A percentile compares a stretch with the other conserved stretches of the same genome.
Evolutionary conservation across 208 protist genomes (phyloP).

Genomic region (Blechomonas ayalai): DNA sequence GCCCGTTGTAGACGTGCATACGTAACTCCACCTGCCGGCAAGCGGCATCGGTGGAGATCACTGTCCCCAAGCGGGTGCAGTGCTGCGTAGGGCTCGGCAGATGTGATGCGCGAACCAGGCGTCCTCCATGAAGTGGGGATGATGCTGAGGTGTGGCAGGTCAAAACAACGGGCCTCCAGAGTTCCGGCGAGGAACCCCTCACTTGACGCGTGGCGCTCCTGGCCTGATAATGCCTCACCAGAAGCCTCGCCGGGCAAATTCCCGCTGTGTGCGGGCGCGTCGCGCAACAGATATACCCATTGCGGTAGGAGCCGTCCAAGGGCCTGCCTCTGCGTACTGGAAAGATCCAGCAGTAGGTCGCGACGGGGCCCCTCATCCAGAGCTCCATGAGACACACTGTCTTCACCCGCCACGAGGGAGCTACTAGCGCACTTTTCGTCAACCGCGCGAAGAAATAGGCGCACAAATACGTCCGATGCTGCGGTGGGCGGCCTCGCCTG

Average conservation of each 20-base stretch:
- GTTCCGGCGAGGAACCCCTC: slow-evolving; percentile 9
- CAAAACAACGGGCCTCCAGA: slow-evolving; percentile 11
- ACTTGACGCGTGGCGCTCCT: not conserved
- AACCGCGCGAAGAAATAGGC: slow-evolving; percentile 3
- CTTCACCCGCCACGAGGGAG: not conserved
- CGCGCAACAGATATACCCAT: slow-evolving; percentile 12
- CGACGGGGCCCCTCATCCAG: not conserved
- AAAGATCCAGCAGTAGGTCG: not conserved
- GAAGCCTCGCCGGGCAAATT: not conserved
- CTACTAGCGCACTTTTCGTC: not conserved
- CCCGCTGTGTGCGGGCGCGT: not conserved
- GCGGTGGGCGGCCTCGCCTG: slow-evolving; percentile 1
- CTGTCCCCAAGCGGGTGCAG: slow-evolving; percentile 3
- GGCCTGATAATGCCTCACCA: not conserved
- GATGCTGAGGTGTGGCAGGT: slow-evolving; percentile 20
- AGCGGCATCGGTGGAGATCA: slow-evolving; percentile 8
- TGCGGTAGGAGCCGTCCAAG: slow-evolving; percentile 6
- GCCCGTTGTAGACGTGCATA: no score
- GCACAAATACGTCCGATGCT: slow-evolving; percentile 15
- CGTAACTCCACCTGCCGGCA: no score
- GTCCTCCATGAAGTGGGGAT: no score
- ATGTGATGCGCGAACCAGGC: no score
- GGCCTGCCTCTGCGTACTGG: slow-evolving; percentile 6
- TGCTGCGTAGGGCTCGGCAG: not conserved
- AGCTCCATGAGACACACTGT: not conserved